These are phyloP conservation scores for Fomitopsis palustris DNA, from an alignment of 1,284 basidiomycete species.

Conservation along the genomic window DNA sequence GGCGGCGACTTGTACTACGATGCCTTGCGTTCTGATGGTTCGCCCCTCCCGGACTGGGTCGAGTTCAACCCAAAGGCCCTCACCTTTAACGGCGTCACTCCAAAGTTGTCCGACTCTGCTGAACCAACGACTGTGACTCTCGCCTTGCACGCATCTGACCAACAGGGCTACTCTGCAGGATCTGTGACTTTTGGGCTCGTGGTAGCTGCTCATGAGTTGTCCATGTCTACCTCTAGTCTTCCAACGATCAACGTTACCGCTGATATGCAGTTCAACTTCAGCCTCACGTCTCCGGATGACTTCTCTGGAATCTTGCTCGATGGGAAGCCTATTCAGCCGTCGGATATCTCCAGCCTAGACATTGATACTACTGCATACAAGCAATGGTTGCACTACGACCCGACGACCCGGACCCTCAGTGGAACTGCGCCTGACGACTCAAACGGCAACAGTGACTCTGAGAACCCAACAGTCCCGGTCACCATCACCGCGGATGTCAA, in stretches of 20 bases:
- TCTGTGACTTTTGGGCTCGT: constrained; percentile 53
- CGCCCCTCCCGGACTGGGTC: constrained; percentile 76
- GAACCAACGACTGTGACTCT: constrained; percentile 45
- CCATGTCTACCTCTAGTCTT: constrained; percentile 39
- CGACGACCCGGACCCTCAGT: constrained; percentile 48
- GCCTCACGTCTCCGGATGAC: constrained; percentile 55
- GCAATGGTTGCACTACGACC: constrained; percentile 67
- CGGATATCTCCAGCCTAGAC: constrained; percentile 47
- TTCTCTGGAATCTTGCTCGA: constrained; percentile 62
- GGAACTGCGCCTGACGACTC: constrained; percentile 53
- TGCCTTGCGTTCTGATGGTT: constrained; percentile 62
- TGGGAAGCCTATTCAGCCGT: constrained; percentile 47
- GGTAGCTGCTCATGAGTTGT: constrained; percentile 64
- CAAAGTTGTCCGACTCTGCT: constrained; percentile 36
- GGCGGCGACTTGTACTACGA: constrained; percentile 59
- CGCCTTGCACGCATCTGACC: constrained; percentile 62
- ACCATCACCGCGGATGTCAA: constrained; percentile 60
- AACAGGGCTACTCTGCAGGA: constrained; percentile 57
- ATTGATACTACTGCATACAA: constrained; percentile 55
- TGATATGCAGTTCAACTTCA: constrained; percentile 50
- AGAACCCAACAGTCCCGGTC: constrained; percentile 49
- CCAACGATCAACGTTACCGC: constrained; percentile 68
- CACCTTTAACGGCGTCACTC: constrained; percentile 81
- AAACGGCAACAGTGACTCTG: constrained; percentile 21
- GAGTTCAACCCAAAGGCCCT: constrained; percentile 61